Evolutionary conservation across 2,329 filamentous ascomycete genomes (phyloP).

Genomic region (Aquanectria penicillioides): DNA sequence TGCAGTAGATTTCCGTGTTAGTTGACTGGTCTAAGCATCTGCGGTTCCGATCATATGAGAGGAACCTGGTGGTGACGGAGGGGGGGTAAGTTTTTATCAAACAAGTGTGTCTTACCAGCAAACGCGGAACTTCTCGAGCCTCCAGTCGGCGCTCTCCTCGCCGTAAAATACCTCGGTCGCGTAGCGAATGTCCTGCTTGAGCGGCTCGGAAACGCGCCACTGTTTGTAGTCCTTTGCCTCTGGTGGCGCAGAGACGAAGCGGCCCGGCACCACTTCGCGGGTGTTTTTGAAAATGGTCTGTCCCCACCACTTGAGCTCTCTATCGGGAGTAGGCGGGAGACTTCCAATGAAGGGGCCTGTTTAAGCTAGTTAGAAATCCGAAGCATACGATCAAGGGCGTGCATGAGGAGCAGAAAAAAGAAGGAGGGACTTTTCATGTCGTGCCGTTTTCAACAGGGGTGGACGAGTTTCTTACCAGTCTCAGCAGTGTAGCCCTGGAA

Average conservation of each 20-base stretch:
- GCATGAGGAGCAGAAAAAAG: no score
- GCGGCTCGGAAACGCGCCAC: constrained; percentile 65
- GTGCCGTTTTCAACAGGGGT: no score
- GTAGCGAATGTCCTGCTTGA: constrained; percentile 68
- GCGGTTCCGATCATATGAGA: background rate
- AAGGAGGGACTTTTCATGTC: no score
- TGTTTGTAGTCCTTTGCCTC: constrained; percentile 66
- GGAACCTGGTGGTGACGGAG: background rate
- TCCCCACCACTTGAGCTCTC: constrained; percentile 70
- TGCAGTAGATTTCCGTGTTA: constrained; percentile 42
- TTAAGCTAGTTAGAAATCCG: constrained; percentile 45
- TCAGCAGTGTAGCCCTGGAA: constrained; percentile 53
- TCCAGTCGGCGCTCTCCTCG: constrained; percentile 63
- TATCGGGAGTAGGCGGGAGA: constrained; percentile 62
- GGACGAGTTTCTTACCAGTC: no score
- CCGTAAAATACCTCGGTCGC: constrained; percentile 69
- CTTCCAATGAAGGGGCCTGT: constrained; percentile 66
- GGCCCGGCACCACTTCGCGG: constrained; percentile 61
- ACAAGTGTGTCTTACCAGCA: constrained; percentile 71
- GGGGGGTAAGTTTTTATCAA: no score
- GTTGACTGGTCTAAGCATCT: constrained; percentile 1
- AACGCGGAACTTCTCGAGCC: constrained; percentile 70
- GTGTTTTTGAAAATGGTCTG: constrained; percentile 68
- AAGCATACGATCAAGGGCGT: background rate
- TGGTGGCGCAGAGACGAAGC: constrained; percentile 66